Percentiles rank a stretch among this genome's conserved stretches.
Conservation (phyloP, 2,329 filamentous ascomycete species). For the Aspergillus viridinutans region DNA sequence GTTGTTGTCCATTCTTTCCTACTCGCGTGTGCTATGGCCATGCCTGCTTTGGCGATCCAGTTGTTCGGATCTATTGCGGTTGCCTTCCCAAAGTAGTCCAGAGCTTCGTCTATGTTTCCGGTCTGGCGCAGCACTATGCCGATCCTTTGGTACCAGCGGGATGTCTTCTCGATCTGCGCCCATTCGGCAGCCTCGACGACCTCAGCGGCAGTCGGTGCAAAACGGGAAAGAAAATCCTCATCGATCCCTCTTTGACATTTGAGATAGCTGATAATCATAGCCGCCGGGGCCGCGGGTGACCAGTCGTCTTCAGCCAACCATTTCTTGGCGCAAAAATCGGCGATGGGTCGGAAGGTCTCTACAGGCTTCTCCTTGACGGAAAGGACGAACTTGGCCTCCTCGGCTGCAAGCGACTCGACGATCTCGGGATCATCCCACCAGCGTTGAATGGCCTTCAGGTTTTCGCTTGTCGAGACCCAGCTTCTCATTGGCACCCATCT, state of each 20-base stretch:
- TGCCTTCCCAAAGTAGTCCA: conserved; percentile 1
- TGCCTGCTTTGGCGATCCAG: neutral
- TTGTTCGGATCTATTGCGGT: conserved; percentile 1
- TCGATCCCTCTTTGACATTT: neutral
- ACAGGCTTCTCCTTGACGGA: neutral
- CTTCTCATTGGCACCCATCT: neutral
- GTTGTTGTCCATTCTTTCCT: conserved; percentile 10
- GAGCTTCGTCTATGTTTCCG: neutral
- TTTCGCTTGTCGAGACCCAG: neutral
- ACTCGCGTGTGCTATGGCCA: neutral
- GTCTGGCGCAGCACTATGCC: neutral
- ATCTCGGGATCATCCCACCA: conserved; percentile 1
- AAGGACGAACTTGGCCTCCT: neutral
- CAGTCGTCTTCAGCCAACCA: conserved; percentile 1
- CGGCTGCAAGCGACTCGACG: neutral
- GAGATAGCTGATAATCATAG: conserved; percentile 2
- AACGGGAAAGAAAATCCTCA: neutral
- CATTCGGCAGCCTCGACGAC: conserved; percentile 6
- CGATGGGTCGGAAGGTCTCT: neutral
- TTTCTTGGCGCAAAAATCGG: neutral
- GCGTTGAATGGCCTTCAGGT: neutral
- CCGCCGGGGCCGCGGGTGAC: neutral
- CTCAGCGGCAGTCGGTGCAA: neutral
- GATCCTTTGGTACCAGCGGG: conserved; percentile 2
- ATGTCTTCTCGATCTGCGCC: neutral